A percentile compares a stretch with the other conserved stretches of the same genome.
phyloP scores from a whole-genome alignment of 176 grass and related monocot species.

The Zea mays region DNA sequence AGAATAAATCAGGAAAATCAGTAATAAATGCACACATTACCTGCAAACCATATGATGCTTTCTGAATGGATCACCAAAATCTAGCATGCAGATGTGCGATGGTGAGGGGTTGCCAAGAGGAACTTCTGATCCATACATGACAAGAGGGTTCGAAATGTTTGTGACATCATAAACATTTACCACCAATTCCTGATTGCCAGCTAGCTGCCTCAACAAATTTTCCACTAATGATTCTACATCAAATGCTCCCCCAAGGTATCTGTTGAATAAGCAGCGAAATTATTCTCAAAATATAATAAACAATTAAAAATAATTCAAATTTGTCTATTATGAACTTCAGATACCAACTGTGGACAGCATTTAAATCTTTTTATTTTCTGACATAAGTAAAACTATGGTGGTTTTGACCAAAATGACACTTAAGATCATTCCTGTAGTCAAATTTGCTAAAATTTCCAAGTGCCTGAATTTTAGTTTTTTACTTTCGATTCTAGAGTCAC shows the following conservation, averaged over 20 bases:
- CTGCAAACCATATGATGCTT: constrained; percentile 96
- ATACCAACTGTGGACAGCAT: neutral
- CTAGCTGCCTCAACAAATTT: constrained; percentile 84
- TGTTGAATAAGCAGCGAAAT: constrained; percentile 32
- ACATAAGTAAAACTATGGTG: neutral
- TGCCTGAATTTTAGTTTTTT: too few relatives aligned
- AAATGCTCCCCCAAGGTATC: constrained; percentile 93
- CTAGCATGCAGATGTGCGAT: constrained; percentile 67
- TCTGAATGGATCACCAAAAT: constrained; percentile 93
- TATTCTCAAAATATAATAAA: neutral
- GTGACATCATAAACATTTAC: constrained; percentile 98
- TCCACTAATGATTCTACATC: constrained; percentile 98
- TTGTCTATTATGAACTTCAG: neutral
- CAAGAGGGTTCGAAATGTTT: constrained; percentile 69
- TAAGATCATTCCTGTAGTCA: neutral
- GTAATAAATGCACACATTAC: constrained; percentile 34
- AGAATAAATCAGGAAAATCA: constrained; percentile 32
- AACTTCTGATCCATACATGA: constrained; percentile 92
- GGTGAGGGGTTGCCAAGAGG: constrained; percentile 58
- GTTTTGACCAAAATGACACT: neutral
- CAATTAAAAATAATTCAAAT: neutral
- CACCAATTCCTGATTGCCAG: constrained; percentile 91
- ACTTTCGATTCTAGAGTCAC: neutral
- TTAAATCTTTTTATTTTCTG: constrained; percentile 8
- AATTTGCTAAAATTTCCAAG: too few relatives aligned